These are phyloP conservation scores for Pseudomonodictys pantanalensis DNA, from an alignment of 495 filamentous ascomycete genomes.

Conservation along the genomic window DNA sequence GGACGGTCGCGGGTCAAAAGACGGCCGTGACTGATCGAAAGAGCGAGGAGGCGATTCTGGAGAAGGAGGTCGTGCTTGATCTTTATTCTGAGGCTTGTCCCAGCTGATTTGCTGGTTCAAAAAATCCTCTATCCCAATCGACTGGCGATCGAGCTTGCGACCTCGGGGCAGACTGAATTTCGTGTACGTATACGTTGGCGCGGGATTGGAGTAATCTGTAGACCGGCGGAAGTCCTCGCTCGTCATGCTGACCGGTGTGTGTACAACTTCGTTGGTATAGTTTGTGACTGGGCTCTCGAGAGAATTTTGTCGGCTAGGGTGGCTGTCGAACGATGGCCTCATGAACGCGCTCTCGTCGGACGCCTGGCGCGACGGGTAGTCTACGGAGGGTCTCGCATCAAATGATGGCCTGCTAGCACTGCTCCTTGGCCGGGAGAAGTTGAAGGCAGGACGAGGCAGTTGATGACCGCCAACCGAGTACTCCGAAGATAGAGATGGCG, in stretches of 20 bases:
- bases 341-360: slow-evolving; percentile 56
- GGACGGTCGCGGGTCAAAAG: neutral
- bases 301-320: slow-evolving; percentile 45
- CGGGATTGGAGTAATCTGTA: slow-evolving; percentile 41
- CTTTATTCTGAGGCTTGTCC: slow-evolving; percentile 47
- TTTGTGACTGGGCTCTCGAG: slow-evolving; percentile 43
- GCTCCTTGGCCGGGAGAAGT: slow-evolving; percentile 90
- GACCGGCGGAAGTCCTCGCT: slow-evolving; percentile 57
- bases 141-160: slow-evolving; percentile 65
- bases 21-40: slow-evolving; percentile 33
- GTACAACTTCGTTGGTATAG: slow-evolving; percentile 56
- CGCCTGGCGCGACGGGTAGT: slow-evolving; percentile 55
- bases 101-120: slow-evolving; percentile 60
- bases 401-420: slow-evolving; percentile 49
- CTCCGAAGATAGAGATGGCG: slow-evolving; percentile 80
- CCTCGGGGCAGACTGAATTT: slow-evolving; percentile 82
- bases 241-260: slow-evolving; percentile 63
- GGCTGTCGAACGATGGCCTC: slow-evolving; percentile 47
- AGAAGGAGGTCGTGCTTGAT: slow-evolving; percentile 42
- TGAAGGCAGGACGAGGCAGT: slow-evolving; percentile 73
- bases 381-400: slow-evolving; percentile 55
- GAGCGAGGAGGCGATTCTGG: slow-evolving; percentile 34
- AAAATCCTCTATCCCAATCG: slow-evolving; percentile 60
- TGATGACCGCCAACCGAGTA: slow-evolving; percentile 59
- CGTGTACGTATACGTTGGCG: slow-evolving; percentile 77